Conservation (phyloP, 345 rosid genomes). For the Abelmoschus esculentus region DNA sequence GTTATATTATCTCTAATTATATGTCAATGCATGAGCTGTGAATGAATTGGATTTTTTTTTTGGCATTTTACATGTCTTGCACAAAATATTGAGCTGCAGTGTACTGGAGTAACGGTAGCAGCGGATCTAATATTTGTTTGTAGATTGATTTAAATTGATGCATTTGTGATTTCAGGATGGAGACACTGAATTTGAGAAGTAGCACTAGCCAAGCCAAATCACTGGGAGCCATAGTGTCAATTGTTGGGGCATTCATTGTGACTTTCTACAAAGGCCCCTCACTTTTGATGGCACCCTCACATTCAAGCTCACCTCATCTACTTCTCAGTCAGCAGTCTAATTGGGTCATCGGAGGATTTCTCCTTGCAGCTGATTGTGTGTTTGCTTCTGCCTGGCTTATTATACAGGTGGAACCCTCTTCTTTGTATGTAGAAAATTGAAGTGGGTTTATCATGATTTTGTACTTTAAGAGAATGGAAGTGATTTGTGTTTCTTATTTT, state of each 20-base stretch:
- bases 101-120: background rate
- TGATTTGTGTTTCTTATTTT: background rate
- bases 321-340: constrained; percentile 18
- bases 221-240: constrained; percentile 32
- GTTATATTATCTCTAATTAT: background rate
- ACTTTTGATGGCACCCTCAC: constrained; percentile 15
- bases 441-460: background rate
- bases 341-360: constrained; percentile 40
- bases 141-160: background rate
- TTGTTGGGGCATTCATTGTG: constrained; percentile 37
- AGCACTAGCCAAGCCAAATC: constrained; percentile 31
- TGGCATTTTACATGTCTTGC: background rate
- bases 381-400: constrained; percentile 32
- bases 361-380: constrained; percentile 32
- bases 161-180: constrained; percentile 32
- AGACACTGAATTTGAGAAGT: constrained; percentile 28
- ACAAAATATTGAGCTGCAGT: background rate
- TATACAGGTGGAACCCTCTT: constrained; percentile 25
- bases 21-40: background rate
- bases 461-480: background rate
- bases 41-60: constrained; percentile 1
- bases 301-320: constrained; percentile 8
- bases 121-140: background rate
- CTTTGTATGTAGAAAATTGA: background rate
- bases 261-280: constrained; percentile 42